Base-by-base conservation (phyloP, 768 basidiomycete species). In the Tulasnella sp. region DNA sequence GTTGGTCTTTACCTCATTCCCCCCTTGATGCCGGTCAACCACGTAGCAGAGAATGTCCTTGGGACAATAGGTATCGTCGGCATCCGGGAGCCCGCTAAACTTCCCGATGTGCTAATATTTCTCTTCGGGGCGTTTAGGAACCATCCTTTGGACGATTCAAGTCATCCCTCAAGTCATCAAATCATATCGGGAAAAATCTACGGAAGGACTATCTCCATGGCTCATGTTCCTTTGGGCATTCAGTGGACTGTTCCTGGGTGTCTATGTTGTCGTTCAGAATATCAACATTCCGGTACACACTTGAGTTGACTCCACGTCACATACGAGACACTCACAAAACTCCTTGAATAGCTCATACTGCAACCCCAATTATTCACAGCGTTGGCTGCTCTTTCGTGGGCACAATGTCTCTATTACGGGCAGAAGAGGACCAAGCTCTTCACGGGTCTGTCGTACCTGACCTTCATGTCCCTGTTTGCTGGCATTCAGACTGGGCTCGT, bases 151-250 rank as follows among this genome's bases (percentile, higher is more conserved):
- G 91, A 88, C 87, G 2, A 84, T 85, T 19, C 91, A 91, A 79
- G 49, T 78, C 37, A 69, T 76, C 37, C 71, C 77, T 31, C 79
- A 77, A 45, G 54, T 92, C 34, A 87, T 88, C 87, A 93, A 94
- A 82, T 91, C 87, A 78, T 91, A 88, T 83, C 85, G 88, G 38
- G 84, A 85, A 31, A 91, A 93, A 79, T 88, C 87, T 31, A 91
- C 90, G 0, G 85, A 87, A 36, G 93, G 93, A 0, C 84, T 94
- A 12, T 93, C 91, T 1, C 86, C 85, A 22, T 88, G 83, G 82
- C 85, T 94, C 39, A 87, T 92, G 91, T 90, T 81, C 74, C 79
- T 90, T 0, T 93, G 91, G 92, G 89, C 88, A 3, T 78, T 88
- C 7, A 83, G 90, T 0, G 85, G 85, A 1, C 82, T 87, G 42